Conservation (phyloP, 257 asterid genomes). For the Ilex aquifolium region DNA sequence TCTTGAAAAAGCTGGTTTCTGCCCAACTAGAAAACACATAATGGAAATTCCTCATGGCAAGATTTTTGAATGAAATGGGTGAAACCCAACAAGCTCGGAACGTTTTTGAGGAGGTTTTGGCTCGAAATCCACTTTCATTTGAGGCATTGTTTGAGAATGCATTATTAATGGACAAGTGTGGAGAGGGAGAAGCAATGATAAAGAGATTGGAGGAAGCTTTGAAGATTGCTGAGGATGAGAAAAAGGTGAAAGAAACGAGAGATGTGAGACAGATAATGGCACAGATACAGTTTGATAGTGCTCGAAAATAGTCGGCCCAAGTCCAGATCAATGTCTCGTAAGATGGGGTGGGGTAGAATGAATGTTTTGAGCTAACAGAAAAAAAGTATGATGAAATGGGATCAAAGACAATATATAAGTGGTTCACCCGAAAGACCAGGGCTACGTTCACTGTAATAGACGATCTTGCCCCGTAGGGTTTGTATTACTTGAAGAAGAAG, state of each 20-base stretch:
- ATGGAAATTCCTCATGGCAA: constrained; percentile 66
- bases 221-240: constrained; percentile 52
- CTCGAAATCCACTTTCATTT: constrained; percentile 40
- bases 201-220: constrained; percentile 64
- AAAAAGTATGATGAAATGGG: too few species aligned
- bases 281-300: too few species aligned
- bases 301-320: too few species aligned
- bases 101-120: constrained; percentile 51
- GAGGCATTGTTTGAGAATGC: constrained; percentile 79
- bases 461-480: too few species aligned
- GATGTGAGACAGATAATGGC: constrained; percentile 83
- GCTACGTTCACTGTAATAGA: too few species aligned
- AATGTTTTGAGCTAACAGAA: too few species aligned
- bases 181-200: constrained; percentile 58
- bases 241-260: constrained; percentile 58
- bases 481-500: too few species aligned
- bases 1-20: constrained; percentile 35
- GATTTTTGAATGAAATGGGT: constrained; percentile 63
- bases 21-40: constrained; percentile 64
- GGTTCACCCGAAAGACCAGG: too few species aligned
- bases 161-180: constrained; percentile 64
- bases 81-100: constrained; percentile 46
- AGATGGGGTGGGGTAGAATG: too few species aligned
- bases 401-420: too few species aligned
- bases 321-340: too few species aligned